phyloP scores from a whole-genome alignment of 768 basidiomycete genomes.

The Mycena crocata region DNA sequence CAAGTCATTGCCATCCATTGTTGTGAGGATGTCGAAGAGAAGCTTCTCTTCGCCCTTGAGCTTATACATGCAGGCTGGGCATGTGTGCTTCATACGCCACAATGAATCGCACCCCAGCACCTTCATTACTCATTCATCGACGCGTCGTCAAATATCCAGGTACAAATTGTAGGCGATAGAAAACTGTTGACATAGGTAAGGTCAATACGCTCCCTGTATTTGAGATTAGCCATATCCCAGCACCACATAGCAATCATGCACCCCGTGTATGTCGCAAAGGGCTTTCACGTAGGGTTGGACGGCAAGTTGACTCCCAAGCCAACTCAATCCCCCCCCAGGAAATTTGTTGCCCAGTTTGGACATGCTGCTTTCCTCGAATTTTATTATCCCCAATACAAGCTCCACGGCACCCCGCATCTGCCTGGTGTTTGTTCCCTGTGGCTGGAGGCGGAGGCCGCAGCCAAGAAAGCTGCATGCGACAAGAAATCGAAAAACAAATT shows the following conservation, averaged over 20 bases:
- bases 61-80: constrained; percentile 40
- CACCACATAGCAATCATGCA: not conserved
- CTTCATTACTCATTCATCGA: constrained; percentile 10
- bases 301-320: too few species aligned
- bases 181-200: constrained; percentile 30
- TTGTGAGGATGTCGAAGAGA: constrained; percentile 29
- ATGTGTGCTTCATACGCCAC: constrained; percentile 38
- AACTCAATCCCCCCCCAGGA: too few species aligned
- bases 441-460: too few species aligned
- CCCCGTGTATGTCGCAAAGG: constrained; percentile 1
- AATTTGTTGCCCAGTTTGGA: too few species aligned
- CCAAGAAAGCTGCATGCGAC: too few species aligned
- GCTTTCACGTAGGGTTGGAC: constrained; percentile 21
- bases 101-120: constrained; percentile 7
- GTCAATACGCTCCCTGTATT: constrained; percentile 4
- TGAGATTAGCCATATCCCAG: not conserved
- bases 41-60: constrained; percentile 36
- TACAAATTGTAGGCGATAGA: constrained; percentile 37
- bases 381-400: too few species aligned
- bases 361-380: too few species aligned
- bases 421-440: too few species aligned
- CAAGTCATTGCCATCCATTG: constrained; percentile 42
- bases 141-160: constrained; percentile 18
- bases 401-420: too few species aligned
- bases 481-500: too few species aligned